A percentile compares a stretch with the other conserved stretches of the same genome.
These are phyloP conservation scores for Hansenula lynferdii DNA, from an alignment of 1,139 yeast genomes.

Conservation along the genomic window DNA sequence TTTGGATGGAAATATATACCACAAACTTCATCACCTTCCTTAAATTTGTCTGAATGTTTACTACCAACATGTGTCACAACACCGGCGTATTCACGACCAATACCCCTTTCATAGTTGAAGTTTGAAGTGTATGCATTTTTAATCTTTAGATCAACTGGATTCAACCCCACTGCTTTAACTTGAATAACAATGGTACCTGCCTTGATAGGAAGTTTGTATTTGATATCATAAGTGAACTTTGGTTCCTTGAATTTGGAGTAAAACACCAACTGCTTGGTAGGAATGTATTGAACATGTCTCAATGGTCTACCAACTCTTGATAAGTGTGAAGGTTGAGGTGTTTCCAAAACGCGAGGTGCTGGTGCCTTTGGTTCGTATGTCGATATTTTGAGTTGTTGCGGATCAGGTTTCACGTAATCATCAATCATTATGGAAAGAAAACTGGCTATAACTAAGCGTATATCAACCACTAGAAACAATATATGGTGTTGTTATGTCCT, in stretches of 20 bases:
- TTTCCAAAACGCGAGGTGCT: slow-evolving; percentile 13
- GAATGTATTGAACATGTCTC: slow-evolving; percentile 34
- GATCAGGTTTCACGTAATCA: no score
- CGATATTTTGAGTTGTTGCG: no score
- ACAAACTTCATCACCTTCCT: slow-evolving; percentile 60
- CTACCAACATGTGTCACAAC: slow-evolving; percentile 54
- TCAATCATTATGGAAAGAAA: no score
- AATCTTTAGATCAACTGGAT: slow-evolving; percentile 62
- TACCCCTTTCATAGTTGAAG: slow-evolving; percentile 43
- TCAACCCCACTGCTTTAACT: slow-evolving; percentile 54
- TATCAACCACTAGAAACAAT: no score
- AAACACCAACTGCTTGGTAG: slow-evolving; percentile 32
- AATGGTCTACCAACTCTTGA: slow-evolving; percentile 36
- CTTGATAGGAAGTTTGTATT: slow-evolving; percentile 35
- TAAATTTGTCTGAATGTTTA: slow-evolving; percentile 31
- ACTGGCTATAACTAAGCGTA: no score
- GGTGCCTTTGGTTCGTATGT: no score
- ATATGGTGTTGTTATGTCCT: no score
- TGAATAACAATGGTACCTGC: slow-evolving; percentile 50
- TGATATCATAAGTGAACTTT: slow-evolving; percentile 34
- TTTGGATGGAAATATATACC: slow-evolving; percentile 47
- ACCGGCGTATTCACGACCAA: slow-evolving; percentile 73
- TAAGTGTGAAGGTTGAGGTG: slow-evolving; percentile 12
- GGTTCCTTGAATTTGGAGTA: slow-evolving; percentile 31
- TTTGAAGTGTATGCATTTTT: slow-evolving; percentile 33